These are phyloP conservation scores for Candida multigemmis DNA, from an alignment of 805 yeast genomes.

Conservation along the genomic window DNA sequence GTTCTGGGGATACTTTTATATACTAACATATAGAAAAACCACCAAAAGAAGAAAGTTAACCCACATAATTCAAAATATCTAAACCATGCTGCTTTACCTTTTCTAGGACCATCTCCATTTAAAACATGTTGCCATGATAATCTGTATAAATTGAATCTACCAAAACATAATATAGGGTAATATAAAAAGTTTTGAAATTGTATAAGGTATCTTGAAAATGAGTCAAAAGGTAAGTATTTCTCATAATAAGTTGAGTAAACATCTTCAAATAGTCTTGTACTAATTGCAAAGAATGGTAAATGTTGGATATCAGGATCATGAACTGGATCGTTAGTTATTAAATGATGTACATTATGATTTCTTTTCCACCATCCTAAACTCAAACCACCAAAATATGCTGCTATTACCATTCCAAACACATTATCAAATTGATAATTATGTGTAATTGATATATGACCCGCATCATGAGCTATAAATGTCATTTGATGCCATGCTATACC, in stretches of 20 bases:
- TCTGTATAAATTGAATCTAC: conserved; percentile 77
- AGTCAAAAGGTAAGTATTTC: conserved; percentile 57
- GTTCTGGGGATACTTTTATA: conserved; percentile 42
- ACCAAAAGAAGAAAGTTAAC: conserved; percentile 57
- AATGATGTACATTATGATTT: conserved; percentile 88
- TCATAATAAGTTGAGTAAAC: conserved; percentile 79
- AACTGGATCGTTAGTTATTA: conserved; percentile 85
- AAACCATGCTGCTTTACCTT: conserved; percentile 82
- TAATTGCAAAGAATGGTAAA: conserved; percentile 83
- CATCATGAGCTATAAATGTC: conserved; percentile 83
- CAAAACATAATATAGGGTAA: conserved; percentile 74
- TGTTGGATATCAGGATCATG: conserved; percentile 95
- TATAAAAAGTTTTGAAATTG: conserved; percentile 61
- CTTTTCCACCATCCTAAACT: conserved; percentile 94
- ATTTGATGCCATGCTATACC: conserved; percentile 87
- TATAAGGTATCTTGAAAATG: conserved; percentile 47
- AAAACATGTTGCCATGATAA: conserved; percentile 73
- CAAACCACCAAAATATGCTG: conserved; percentile 79
- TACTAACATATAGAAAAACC: conserved; percentile 70
- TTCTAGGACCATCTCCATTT: conserved; percentile 68
- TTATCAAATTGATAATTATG: conserved; percentile 75
- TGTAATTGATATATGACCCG: conserved; percentile 79
- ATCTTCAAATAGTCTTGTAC: conserved; percentile 56
- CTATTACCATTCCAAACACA: conserved; percentile 60
- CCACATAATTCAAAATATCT: conserved; percentile 73